phyloP scores from a whole-genome alignment of 176 grass and related monocot genomes.

The Triticum aestivum region IWGSC_CS_RefSeq_v2.1 NC_057812.1:605842590-605843089 shows the following conservation, averaged over 20 bases:
- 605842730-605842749: too few species aligned
- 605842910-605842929: background rate
- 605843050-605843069: background rate
- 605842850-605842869: background rate
- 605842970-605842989: background rate
- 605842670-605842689: too few species aligned
- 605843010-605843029: too few species aligned
- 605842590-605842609: too few species aligned
- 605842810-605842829: background rate
- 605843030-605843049: too few species aligned
- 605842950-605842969: background rate
- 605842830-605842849: background rate
- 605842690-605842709: too few species aligned
- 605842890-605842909: background rate
- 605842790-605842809: background rate
- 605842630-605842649: too few species aligned
- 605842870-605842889: background rate
- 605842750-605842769: too few species aligned
- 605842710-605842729: too few species aligned
- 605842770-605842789: too few species aligned
- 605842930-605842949: background rate
- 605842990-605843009: background rate
- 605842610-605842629: too few species aligned
- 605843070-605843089: background rate
- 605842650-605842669: too few species aligned